Conservation (phyloP, 2,329 filamentous ascomycete genomes). For the Drechslerella dactyloides region DNA sequence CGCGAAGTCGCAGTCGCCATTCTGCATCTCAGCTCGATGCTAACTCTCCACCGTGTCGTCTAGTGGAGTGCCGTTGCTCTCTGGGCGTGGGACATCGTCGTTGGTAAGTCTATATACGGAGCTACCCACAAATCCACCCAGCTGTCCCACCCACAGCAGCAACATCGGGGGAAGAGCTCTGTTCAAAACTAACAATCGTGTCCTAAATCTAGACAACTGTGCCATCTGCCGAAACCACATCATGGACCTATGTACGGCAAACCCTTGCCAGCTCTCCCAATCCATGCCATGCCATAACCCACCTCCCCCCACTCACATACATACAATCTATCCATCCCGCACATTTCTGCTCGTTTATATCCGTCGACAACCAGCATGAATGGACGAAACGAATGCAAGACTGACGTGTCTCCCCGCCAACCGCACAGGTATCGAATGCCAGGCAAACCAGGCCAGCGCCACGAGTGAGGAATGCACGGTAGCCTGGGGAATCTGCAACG, state of each 20-base stretch:
- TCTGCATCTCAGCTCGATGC: slow-evolving; percentile 14
- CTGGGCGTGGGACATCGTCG: slow-evolving; percentile 99
- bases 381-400: slow-evolving; percentile 49
- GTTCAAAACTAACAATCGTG: not conserved
- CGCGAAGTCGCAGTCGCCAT: too few relatives aligned
- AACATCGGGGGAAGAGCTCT: too few relatives aligned
- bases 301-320: not conserved
- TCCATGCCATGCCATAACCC: not conserved
- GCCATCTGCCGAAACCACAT: slow-evolving; percentile 99
- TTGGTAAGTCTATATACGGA: slow-evolving; percentile 62
- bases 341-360: too few relatives aligned
- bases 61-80: slow-evolving; percentile 98
- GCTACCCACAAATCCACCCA: not conserved
- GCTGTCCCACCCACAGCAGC: not conserved
- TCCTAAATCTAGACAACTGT: slow-evolving; percentile 74
- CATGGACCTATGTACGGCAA: slow-evolving; percentile 87
- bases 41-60: slow-evolving; percentile 46
- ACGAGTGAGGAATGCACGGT: slow-evolving; percentile 98
- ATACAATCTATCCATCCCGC: not conserved
- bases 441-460: slow-evolving; percentile 96
- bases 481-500: slow-evolving; percentile 98
- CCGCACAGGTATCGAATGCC: slow-evolving; percentile 86
- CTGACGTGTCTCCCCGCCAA: slow-evolving; percentile 14
- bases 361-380: not conserved
- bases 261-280: not conserved